These are phyloP conservation scores for Solidago caesia DNA, from an alignment of 129 eudicot genomes.

Conservation along the genomic window DNA sequence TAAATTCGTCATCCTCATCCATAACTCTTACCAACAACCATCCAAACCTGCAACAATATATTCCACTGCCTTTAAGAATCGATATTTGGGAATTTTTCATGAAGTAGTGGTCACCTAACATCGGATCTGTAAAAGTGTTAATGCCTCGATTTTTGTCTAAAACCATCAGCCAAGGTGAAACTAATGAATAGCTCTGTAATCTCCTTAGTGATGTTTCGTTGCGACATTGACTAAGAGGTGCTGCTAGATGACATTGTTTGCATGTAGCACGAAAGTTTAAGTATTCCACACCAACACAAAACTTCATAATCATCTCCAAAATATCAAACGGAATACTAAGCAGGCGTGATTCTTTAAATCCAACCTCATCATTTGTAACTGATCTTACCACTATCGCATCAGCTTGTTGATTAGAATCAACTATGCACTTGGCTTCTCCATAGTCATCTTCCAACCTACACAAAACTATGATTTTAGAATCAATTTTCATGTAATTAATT, in stretches of 20 bases:
- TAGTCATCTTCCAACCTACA: background rate
- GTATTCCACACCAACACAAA: constrained; percentile 21
- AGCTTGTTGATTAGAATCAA: background rate
- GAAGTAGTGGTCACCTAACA: constrained; percentile 14
- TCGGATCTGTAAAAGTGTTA: constrained; percentile 11
- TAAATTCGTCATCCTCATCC: too few species aligned
- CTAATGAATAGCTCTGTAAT: constrained; percentile 1
- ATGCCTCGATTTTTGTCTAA: background rate
- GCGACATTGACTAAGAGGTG: constrained; percentile 20
- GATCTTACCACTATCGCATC: background rate
- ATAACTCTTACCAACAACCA: background rate
- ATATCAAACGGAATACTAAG: constrained; percentile 9
- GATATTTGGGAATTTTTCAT: background rate
- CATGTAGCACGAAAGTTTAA: constrained; percentile 31
- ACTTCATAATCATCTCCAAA: constrained; percentile 8
- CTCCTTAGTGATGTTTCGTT: background rate
- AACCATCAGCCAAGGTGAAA: constrained; percentile 28
- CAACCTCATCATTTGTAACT: background rate
- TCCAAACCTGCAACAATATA: constrained; percentile 15
- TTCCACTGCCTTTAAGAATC: background rate
- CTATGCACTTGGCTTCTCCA: background rate
- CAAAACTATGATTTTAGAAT: background rate
- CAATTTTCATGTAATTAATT: too few species aligned
- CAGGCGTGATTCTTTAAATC: background rate
- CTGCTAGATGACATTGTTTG: background rate